phyloP scores from a whole-genome alignment of 805 yeast species.

The Candida patagonica region DNA sequence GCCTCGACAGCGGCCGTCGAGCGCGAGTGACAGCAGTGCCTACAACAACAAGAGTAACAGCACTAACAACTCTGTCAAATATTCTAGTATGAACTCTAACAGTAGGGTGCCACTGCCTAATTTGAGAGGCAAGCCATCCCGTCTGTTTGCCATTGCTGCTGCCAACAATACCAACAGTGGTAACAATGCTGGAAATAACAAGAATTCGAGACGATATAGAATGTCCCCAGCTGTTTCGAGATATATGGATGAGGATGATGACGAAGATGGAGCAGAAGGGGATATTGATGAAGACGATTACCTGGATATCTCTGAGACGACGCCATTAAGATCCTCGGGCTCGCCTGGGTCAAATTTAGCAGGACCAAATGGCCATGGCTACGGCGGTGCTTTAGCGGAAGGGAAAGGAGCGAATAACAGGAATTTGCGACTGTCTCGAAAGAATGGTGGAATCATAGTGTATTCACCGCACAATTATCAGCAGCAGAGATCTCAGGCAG shows the following conservation, averaged over 20 bases:
- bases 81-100: slow-evolving; percentile 1
- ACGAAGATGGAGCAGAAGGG: slow-evolving; percentile 33
- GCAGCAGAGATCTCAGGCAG: slow-evolving; percentile 4
- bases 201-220: slow-evolving; percentile 9
- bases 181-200: slow-evolving; percentile 4
- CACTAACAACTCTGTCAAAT: background rate
- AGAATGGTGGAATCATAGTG: slow-evolving; percentile 17
- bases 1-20: slow-evolving; percentile 3
- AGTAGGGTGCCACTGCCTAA: slow-evolving; percentile 3
- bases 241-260: slow-evolving; percentile 30
- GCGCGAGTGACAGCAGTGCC: background rate
- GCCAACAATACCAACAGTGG: slow-evolving; percentile 1
- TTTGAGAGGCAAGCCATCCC: slow-evolving; percentile 1
- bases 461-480: slow-evolving; percentile 43
- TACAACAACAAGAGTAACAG: background rate
- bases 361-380: background rate
- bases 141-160: slow-evolving; percentile 5
- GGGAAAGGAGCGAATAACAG: slow-evolving; percentile 5
- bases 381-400: background rate
- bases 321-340: slow-evolving; percentile 22
- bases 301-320: slow-evolving; percentile 23
- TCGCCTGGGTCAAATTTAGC: background rate
- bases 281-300: slow-evolving; percentile 34
- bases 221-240: slow-evolving; percentile 6
- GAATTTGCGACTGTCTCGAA: slow-evolving; percentile 16